These are phyloP conservation scores for Bruguiera hainesii DNA, from an alignment of 441 rosid species.

Conservation along the genomic window DNA sequence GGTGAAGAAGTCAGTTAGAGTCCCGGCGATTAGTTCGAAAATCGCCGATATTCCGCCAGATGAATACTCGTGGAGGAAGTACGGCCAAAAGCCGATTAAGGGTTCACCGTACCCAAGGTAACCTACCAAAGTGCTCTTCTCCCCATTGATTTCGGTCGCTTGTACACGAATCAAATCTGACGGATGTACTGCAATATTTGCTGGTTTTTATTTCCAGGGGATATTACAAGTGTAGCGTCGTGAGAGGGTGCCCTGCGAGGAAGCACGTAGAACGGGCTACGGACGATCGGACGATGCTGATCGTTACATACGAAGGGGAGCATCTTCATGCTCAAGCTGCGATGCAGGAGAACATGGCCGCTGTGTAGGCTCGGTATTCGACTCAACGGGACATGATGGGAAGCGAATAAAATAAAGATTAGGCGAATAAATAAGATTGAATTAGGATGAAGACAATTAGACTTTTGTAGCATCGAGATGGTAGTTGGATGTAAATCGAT, in stretches of 20 bases:
- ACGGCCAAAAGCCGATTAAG: constrained; percentile 86
- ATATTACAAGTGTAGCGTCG: constrained; percentile 66
- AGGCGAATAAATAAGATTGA: not conserved
- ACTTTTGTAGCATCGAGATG: not conserved
- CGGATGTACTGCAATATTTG: not conserved
- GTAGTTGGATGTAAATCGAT: too few relatives aligned
- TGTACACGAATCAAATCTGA: not conserved
- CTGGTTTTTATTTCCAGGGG: constrained; percentile 35
- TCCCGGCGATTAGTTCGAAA: constrained; percentile 73
- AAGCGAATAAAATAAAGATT: not conserved
- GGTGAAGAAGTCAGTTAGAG: constrained; percentile 56
- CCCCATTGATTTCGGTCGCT: not conserved
- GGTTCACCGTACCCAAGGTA: constrained; percentile 90
- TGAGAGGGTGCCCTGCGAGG: constrained; percentile 75
- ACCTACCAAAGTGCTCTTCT: not conserved
- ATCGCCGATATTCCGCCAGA: constrained; percentile 81
- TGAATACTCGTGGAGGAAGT: constrained; percentile 84
- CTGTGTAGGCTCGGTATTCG: not conserved
- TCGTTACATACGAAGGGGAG: constrained; percentile 80
- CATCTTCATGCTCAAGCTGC: constrained; percentile 45
- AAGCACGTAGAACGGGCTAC: constrained; percentile 75
- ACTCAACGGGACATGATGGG: not conserved
- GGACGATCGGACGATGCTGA: constrained; percentile 67
- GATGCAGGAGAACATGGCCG: constrained; percentile 1
- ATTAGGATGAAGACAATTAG: not conserved